Conservation (phyloP, 495 filamentous ascomycete genomes). For the Hypoxylon fuscum region DNA sequence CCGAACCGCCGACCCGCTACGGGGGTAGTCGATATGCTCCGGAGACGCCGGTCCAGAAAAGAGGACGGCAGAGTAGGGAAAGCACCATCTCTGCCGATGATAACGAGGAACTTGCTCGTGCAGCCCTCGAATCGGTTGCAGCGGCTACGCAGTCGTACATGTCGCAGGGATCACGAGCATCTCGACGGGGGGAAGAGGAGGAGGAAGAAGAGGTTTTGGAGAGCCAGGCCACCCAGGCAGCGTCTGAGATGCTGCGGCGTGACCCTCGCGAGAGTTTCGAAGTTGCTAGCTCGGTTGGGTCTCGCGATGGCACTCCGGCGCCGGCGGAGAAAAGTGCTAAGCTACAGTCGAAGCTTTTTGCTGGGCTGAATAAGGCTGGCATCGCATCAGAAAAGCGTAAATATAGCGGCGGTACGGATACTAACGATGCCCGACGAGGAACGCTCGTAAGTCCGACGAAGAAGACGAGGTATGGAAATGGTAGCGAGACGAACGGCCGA, state of each 20-base stretch:
- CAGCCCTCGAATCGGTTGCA: conserved; percentile 64
- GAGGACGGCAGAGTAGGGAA: conserved; percentile 72
- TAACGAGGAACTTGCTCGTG: conserved; percentile 66
- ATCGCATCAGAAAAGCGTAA: conserved; percentile 65
- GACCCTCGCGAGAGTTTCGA: conserved; percentile 62
- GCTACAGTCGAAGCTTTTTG: conserved; percentile 75
- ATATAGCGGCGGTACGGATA: conserved; percentile 56
- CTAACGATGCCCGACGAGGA: conserved; percentile 46
- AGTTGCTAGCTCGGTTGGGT: conserved; percentile 53
- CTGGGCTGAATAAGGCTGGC: conserved; percentile 68
- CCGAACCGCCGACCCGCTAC: conserved; percentile 56
- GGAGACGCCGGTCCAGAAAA: conserved; percentile 43
- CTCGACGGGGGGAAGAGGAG: conserved; percentile 45
- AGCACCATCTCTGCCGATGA: conserved; percentile 91
- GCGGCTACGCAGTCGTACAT: conserved; percentile 55
- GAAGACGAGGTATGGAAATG: conserved; percentile 64
- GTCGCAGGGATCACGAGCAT: conserved; percentile 49
- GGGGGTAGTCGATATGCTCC: conserved; percentile 39
- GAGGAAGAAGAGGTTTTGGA: conserved; percentile 54
- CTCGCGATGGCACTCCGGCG: conserved; percentile 53
- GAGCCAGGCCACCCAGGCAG: conserved; percentile 62
- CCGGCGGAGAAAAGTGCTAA: conserved; percentile 56
- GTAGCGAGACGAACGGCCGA: conserved; percentile 46
- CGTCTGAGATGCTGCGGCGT: conserved; percentile 64
- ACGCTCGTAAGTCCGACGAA: conserved; percentile 59